These are phyloP conservation scores for Podospora bellae-mahoneyi DNA, from an alignment of 495 filamentous ascomycete genomes.

Conservation along the genomic window DNA sequence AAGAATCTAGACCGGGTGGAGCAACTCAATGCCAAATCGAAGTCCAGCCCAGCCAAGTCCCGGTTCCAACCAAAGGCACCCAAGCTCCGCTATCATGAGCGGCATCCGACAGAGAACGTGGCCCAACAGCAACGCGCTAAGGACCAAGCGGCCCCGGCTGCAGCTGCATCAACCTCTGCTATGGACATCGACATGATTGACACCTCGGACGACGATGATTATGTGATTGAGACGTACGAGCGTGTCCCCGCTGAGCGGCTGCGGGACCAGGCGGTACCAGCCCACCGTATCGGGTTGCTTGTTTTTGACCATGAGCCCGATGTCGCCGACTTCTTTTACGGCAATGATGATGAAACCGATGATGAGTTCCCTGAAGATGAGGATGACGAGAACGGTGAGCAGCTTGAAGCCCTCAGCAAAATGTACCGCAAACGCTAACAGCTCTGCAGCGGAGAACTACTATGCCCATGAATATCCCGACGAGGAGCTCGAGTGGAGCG, in stretches of 20 bases:
- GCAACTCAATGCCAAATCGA: constrained; percentile 28
- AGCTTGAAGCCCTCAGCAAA: not conserved
- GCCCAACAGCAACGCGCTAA: constrained; percentile 16
- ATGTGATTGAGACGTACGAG: constrained; percentile 53
- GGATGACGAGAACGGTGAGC: constrained; percentile 55
- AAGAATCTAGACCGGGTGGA: constrained; percentile 40
- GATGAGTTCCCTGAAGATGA: constrained; percentile 35
- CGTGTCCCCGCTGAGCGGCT: constrained; percentile 48
- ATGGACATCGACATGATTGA: constrained; percentile 31
- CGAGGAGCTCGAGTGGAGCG: constrained; percentile 53
- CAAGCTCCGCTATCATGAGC: constrained; percentile 45
- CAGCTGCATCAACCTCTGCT: not conserved
- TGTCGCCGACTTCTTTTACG: constrained; percentile 49
- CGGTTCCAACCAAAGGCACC: constrained; percentile 48
- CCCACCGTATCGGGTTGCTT: constrained; percentile 46
- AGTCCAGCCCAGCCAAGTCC: constrained; percentile 21
- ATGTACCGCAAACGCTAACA: constrained; percentile 6
- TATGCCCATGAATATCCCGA: constrained; percentile 55
- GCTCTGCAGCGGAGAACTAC: constrained; percentile 49
- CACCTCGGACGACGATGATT: constrained; percentile 47
- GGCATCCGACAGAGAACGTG: constrained; percentile 41
- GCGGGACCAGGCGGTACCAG: constrained; percentile 33
- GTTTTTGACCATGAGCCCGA: constrained; percentile 53
- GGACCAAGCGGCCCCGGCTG: constrained; percentile 2
- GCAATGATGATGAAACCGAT: constrained; percentile 16